These are phyloP conservation scores for Brettanomyces sp. DNA, from an alignment of 805 yeast species.

Conservation along the genomic window DNA sequence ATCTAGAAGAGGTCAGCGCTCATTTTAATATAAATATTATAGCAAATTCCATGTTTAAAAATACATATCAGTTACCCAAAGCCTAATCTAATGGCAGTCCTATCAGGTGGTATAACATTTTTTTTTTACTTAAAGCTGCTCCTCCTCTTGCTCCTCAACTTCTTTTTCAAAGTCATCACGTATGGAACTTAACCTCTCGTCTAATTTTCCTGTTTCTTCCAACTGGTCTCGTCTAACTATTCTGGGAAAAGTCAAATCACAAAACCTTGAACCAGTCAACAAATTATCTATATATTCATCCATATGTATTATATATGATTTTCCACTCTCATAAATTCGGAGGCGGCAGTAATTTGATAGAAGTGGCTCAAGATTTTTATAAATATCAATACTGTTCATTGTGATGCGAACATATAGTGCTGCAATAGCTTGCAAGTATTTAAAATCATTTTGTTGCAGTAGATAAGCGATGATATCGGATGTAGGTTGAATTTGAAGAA, in stretches of 20 bases:
- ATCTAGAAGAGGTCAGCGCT: neutral
- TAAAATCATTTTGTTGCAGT: conserved; percentile 59
- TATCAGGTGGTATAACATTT: neutral
- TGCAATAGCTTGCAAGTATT: conserved; percentile 63
- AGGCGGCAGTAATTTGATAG: conserved; percentile 63
- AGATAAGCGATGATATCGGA: conserved; percentile 45
- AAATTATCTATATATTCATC: conserved; percentile 71
- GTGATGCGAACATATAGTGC: conserved; percentile 54
- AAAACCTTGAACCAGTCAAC: conserved; percentile 45
- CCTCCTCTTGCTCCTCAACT: conserved; percentile 12
- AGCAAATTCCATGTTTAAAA: neutral
- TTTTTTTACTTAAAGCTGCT: neutral
- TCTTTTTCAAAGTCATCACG: conserved; percentile 25
- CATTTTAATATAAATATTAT: neutral
- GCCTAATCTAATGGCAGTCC: no score
- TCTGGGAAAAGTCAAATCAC: conserved; percentile 69
- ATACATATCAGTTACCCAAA: neutral
- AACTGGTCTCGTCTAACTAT: conserved; percentile 32
- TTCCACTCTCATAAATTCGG: conserved; percentile 30
- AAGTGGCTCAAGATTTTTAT: conserved; percentile 42
- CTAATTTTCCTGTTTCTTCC: conserved; percentile 33
- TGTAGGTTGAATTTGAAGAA: conserved; percentile 69
- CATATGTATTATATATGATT: conserved; percentile 39
- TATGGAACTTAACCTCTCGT: conserved; percentile 29
- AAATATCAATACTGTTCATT: conserved; percentile 35